Evolutionary conservation across 768 basidiomycete genomes (phyloP).

Genomic region (Russula vinacea): DNA sequence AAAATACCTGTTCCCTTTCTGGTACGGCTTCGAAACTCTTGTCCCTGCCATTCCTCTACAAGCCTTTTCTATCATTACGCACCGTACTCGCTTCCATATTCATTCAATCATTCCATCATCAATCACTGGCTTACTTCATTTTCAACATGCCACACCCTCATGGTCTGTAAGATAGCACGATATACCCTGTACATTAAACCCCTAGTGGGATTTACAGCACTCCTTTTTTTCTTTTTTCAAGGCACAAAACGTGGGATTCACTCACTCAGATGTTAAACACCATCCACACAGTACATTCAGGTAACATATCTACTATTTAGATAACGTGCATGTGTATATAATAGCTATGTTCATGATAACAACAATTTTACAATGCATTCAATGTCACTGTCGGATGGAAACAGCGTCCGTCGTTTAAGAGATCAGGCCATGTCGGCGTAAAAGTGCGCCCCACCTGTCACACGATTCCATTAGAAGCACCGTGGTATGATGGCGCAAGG

Average conservation of each 20-base stretch:
- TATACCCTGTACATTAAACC: conserved; percentile 25
- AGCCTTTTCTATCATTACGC: neutral
- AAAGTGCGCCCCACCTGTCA: conserved; percentile 63
- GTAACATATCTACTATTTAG: conserved; percentile 30
- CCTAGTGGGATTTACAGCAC: neutral
- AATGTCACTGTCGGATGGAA: conserved; percentile 1
- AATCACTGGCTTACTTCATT: conserved; percentile 12
- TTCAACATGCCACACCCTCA: conserved; percentile 13
- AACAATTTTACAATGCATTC: conserved; percentile 21
- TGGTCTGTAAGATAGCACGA: conserved; percentile 14
- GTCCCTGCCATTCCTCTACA: conserved; percentile 7
- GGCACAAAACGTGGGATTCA: neutral
- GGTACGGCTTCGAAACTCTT: neutral
- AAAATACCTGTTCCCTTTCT: conserved; percentile 9
- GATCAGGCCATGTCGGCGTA: conserved; percentile 48
- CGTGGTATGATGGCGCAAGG: neutral
- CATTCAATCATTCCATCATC: conserved; percentile 15
- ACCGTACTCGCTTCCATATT: conserved; percentile 18
- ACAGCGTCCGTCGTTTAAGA: conserved; percentile 31
- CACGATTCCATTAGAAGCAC: conserved; percentile 3
- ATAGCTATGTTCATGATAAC: conserved; percentile 19
- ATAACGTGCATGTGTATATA: conserved; percentile 23
- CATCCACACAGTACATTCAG: conserved; percentile 17
- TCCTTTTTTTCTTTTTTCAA: conserved; percentile 3
- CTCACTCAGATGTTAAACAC: neutral